These are phyloP conservation scores for Naganishia vishniacii DNA, from an alignment of 768 basidiomycete genomes.

Conservation along the genomic window DNA sequence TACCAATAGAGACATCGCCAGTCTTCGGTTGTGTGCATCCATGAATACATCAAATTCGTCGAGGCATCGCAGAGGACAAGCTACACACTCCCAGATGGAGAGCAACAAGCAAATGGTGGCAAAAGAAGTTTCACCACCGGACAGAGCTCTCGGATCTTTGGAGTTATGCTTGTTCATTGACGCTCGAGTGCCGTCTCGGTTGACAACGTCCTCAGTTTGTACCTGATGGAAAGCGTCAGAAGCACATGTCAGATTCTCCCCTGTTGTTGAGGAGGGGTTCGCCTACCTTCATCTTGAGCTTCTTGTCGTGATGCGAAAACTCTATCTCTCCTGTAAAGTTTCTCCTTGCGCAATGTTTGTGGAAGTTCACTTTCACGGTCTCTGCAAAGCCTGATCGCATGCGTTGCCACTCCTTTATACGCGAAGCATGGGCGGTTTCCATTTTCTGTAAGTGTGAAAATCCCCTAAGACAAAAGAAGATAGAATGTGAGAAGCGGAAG, in stretches of 20 bases:
- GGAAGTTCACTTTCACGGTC: constrained; percentile 4
- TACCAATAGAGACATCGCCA: constrained; percentile 94
- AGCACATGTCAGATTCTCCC: background rate
- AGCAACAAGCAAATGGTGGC: constrained; percentile 88
- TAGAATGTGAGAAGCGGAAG: background rate
- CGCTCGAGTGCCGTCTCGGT: constrained; percentile 37
- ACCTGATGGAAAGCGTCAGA: constrained; percentile 52
- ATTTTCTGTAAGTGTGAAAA: background rate
- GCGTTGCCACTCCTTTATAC: background rate
- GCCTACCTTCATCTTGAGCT: constrained; percentile 32
- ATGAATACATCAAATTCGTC: constrained; percentile 99
- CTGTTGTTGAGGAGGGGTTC: background rate
- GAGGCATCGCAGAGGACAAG: constrained; percentile 89
- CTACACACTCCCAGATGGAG: constrained; percentile 93
- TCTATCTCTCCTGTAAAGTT: constrained; percentile 15
- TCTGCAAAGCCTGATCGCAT: constrained; percentile 9
- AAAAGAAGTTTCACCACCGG: constrained; percentile 95
- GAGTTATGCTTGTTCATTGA: constrained; percentile 23
- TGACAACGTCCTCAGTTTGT: constrained; percentile 72
- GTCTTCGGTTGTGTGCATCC: constrained; percentile 58
- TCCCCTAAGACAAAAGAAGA: background rate
- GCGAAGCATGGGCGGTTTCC: background rate
- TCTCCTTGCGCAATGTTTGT: constrained; percentile 13
- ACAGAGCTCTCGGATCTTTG: constrained; percentile 48
- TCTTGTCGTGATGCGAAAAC: constrained; percentile 12